These are phyloP conservation scores for Pichia sp. DNA, from an alignment of 1,139 yeast genomes.

Conservation along the genomic window DNA sequence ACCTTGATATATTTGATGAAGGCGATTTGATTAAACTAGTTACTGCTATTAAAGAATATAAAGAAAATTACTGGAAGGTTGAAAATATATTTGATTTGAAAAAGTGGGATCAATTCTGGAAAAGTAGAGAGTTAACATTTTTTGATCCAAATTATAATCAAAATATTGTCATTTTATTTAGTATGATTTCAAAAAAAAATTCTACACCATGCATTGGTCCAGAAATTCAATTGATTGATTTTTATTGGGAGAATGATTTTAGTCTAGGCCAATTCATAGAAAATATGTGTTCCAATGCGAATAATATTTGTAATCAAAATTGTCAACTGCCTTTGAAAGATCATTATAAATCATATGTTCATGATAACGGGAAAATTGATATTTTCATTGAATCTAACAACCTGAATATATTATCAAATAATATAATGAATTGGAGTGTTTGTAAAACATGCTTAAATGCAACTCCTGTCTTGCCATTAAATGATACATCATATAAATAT, in stretches of 20 bases:
- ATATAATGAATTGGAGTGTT: conserved; percentile 87
- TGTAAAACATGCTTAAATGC: conserved; percentile 74
- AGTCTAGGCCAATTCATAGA: conserved; percentile 87
- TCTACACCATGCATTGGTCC: conserved; percentile 96
- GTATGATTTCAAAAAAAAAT: conserved; percentile 75
- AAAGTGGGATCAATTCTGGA: conserved; percentile 57
- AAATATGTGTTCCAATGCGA: conserved; percentile 64
- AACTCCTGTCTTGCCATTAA: conserved; percentile 81
- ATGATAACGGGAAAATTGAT: conserved; percentile 79
- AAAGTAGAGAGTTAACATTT: conserved; percentile 41
- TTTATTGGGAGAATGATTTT: conserved; percentile 85
- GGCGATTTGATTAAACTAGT: conserved; percentile 34
- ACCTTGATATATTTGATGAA: conserved; percentile 6
- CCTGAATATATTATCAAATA: conserved; percentile 52
- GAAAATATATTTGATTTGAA: conserved; percentile 33
- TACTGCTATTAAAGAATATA: conserved; percentile 33
- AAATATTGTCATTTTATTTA: conserved; percentile 67
- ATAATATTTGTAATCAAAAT: conserved; percentile 65
- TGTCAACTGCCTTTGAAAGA: conserved; percentile 69
- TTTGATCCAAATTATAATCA: conserved; percentile 71
- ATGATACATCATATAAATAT: conserved; percentile 81
- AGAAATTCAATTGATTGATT: conserved; percentile 71
- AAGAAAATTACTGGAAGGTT: conserved; percentile 29
- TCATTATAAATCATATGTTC: conserved; percentile 85
- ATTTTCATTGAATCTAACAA: conserved; percentile 62